A percentile compares a stretch with the other conserved stretches of the same genome.
Conservation (phyloP, 2,329 filamentous ascomycete species). For the Trichoderma atroviride region DNA sequence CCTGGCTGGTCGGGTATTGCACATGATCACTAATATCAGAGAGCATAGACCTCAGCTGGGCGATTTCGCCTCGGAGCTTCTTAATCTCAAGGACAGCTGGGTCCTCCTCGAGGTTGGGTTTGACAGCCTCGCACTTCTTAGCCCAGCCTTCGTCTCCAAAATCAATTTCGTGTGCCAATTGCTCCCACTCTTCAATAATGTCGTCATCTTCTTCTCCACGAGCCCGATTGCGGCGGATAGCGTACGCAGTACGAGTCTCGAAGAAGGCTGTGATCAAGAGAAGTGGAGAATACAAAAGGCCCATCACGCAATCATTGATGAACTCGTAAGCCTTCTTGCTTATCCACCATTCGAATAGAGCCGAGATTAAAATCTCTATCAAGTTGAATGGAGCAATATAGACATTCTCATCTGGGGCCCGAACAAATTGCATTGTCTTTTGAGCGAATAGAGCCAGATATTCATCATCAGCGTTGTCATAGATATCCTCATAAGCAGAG, state of each 20-base stretch:
- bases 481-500: conserved; percentile 92
- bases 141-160: conserved; percentile 85
- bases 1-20: conserved; percentile 24
- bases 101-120: conserved; percentile 81
- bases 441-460: conserved; percentile 91
- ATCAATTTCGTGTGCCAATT: conserved; percentile 70
- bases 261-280: conserved; percentile 75
- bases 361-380: conserved; percentile 79
- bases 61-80: conserved; percentile 60
- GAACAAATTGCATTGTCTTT: conserved; percentile 95
- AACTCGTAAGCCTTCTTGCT: conserved; percentile 70
- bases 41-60: conserved; percentile 57
- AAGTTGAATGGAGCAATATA: conserved; percentile 97
- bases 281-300: conserved; percentile 78
- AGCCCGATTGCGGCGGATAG: conserved; percentile 72
- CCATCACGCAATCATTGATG: conserved; percentile 90
- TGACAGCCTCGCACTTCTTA: conserved; percentile 74
- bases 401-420: conserved; percentile 96
- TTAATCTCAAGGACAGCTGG: conserved; percentile 70
- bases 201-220: conserved; percentile 90
- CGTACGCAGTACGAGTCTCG: conserved; percentile 66
- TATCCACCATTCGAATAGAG: conserved; percentile 95
- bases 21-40: conserved; percentile 37
- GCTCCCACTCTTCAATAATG: conserved; percentile 89
- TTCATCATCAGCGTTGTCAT: conserved; percentile 90